These are phyloP conservation scores for Lasiodiplodia hormozganensis DNA, from an alignment of 2,329 filamentous ascomycete species.

Conservation along the genomic window DNA sequence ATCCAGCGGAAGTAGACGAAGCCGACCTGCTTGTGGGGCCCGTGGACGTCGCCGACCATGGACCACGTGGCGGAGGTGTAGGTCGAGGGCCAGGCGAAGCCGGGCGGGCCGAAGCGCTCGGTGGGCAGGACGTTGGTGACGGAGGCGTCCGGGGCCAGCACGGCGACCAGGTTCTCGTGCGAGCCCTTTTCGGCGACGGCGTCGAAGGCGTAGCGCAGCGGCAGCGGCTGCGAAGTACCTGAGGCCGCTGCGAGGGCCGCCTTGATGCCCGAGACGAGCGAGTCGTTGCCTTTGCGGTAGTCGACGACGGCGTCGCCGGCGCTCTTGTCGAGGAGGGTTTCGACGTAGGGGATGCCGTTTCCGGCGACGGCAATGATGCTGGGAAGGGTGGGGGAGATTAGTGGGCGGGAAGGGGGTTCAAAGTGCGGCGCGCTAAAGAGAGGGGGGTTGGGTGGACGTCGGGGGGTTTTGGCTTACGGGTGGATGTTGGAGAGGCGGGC, in stretches of 20 bases:
- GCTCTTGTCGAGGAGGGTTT: constrained; percentile 45
- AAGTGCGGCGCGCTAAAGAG: too few relatives aligned
- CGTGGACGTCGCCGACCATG: constrained; percentile 43
- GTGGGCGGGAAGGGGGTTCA: neutral
- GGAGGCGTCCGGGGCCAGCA: constrained; percentile 44
- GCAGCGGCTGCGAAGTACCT: constrained; percentile 26
- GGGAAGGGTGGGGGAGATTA: neutral
- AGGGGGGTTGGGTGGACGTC: neutral
- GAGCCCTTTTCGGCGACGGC: constrained; percentile 63
- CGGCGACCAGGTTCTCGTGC: constrained; percentile 47
- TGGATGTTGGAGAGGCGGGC: constrained; percentile 49
- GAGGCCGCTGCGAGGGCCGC: constrained; percentile 45
- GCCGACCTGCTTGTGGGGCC: constrained; percentile 50
- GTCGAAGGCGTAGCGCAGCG: constrained; percentile 63
- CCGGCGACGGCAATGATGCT: constrained; percentile 51
- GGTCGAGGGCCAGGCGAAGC: constrained; percentile 50
- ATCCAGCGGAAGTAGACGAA: constrained; percentile 55
- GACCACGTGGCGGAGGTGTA: constrained; percentile 48
- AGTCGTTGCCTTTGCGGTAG: constrained; percentile 63
- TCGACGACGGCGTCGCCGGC: constrained; percentile 56
- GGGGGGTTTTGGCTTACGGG: constrained; percentile 33
- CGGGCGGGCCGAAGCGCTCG: constrained; percentile 27
- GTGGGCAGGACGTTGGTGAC: constrained; percentile 52
- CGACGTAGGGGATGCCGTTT: constrained; percentile 45
- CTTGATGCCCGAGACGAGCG: constrained; percentile 55